Conservation (phyloP, 1,139 yeast species). For the Citeromyces hawaiiensis region DNA sequence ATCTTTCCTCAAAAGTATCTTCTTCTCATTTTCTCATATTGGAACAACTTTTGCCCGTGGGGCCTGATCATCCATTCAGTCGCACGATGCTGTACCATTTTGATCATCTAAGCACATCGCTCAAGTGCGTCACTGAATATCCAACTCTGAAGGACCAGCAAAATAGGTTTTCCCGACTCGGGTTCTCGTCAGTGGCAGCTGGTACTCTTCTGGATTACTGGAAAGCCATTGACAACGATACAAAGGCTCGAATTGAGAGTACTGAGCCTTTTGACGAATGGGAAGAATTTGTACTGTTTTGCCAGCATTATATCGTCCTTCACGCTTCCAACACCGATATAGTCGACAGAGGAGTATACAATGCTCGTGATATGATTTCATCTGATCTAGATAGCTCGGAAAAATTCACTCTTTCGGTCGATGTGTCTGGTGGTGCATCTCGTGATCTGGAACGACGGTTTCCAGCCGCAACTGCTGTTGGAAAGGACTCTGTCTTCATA, state of each 20-base stretch:
- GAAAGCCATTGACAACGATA: constrained; percentile 23
- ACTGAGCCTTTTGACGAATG: constrained; percentile 73
- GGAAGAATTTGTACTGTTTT: constrained; percentile 69
- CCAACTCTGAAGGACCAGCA: constrained; percentile 37
- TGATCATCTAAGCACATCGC: constrained; percentile 50
- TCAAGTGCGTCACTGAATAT: constrained; percentile 52
- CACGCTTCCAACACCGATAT: constrained; percentile 39
- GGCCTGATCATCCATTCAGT: constrained; percentile 53
- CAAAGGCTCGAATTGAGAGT: constrained; percentile 27
- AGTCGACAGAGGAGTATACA: constrained; percentile 4
- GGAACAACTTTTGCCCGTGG: constrained; percentile 64
- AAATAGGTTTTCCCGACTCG: constrained; percentile 31
- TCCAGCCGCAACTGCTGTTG: constrained; percentile 22
- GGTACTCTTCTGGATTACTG: constrained; percentile 48
- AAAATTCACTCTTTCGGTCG: background rate
- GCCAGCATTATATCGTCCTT: constrained; percentile 62
- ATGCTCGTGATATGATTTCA: background rate
- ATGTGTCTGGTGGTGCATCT: too few species aligned
- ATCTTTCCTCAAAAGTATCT: constrained; percentile 29
- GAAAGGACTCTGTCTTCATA: constrained; percentile 15
- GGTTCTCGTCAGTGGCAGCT: constrained; percentile 36
- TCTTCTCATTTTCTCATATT: constrained; percentile 51
- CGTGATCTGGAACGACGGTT: constrained; percentile 27
- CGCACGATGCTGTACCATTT: constrained; percentile 68
- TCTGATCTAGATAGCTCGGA: background rate